Evolutionary conservation across 179 eudicot genomes (phyloP).

Genomic region (Kewa caespitosa): DNA sequence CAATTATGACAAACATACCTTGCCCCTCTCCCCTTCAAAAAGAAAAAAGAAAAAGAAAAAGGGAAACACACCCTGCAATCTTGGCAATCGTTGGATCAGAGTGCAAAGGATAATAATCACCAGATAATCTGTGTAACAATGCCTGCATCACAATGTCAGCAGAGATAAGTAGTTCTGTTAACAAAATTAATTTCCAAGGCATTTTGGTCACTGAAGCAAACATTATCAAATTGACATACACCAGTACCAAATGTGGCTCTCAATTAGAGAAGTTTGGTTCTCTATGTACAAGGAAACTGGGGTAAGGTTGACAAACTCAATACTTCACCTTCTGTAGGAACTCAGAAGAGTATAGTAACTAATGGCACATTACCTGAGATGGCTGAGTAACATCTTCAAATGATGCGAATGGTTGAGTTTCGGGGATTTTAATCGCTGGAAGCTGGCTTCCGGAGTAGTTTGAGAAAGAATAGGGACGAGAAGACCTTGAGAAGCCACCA

Average conservation of each 20-base stretch:
- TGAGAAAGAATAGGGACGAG: constrained; percentile 62
- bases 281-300: constrained; percentile 4
- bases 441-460: constrained; percentile 51
- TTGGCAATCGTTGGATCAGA: constrained; percentile 84
- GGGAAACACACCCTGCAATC: constrained; percentile 64
- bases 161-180: background rate
- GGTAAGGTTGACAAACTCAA: too few relatives aligned
- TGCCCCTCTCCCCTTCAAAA: too few relatives aligned
- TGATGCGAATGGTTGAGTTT: constrained; percentile 65
- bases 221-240: background rate
- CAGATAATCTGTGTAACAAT: constrained; percentile 86
- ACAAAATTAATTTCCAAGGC: background rate
- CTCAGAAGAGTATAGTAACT: background rate
- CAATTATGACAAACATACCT: too few relatives aligned
- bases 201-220: background rate
- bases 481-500: constrained; percentile 89
- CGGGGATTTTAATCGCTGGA: constrained; percentile 55
- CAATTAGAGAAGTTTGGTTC: constrained; percentile 6
- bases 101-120: constrained; percentile 94
- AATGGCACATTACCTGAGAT: constrained; percentile 59
- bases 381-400: constrained; percentile 79
- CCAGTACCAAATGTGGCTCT: background rate
- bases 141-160: constrained; percentile 57
- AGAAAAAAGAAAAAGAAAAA: too few relatives aligned
- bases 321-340: background rate